These are phyloP conservation scores for Chamaecyparis obtusa DNA, from an alignment of 75 land plant species.

Conservation along the genomic window DNA sequence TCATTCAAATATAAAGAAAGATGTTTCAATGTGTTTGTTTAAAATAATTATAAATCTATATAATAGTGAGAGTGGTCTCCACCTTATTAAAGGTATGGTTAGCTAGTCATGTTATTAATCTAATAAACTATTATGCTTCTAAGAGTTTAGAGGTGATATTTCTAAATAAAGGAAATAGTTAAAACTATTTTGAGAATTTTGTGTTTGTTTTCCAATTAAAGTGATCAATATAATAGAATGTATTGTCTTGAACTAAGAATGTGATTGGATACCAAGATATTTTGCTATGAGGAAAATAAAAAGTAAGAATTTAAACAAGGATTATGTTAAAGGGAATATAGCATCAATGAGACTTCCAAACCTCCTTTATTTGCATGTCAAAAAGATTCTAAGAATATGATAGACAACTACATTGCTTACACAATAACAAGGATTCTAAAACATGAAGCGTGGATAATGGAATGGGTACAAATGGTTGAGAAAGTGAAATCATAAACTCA, in stretches of 20 bases:
- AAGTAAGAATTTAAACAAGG: background rate
- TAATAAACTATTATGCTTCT: too few species aligned
- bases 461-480: background rate
- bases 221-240: too few species aligned
- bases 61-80: too few species aligned
- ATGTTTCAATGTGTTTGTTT: too few species aligned
- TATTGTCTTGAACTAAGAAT: background rate
- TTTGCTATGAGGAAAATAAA: background rate
- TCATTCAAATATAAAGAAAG: too few species aligned
- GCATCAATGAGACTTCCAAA: conserved; percentile 1
- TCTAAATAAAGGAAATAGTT: too few species aligned
- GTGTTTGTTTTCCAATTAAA: too few species aligned
- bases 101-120: too few species aligned
- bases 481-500: conserved; percentile 7
- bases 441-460: too few species aligned
- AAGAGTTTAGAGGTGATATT: background rate
- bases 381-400: background rate
- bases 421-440: background rate
- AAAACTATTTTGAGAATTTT: too few species aligned
- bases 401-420: background rate
- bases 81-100: too few species aligned
- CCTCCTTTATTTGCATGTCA: background rate
- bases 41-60: too few species aligned
- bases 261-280: background rate
- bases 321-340: background rate